A percentile compares a stretch with the other conserved stretches of the same genome.
Conservation (phyloP, 2,329 filamentous ascomycete species). For the Trichoderma guizhouense region DNA sequence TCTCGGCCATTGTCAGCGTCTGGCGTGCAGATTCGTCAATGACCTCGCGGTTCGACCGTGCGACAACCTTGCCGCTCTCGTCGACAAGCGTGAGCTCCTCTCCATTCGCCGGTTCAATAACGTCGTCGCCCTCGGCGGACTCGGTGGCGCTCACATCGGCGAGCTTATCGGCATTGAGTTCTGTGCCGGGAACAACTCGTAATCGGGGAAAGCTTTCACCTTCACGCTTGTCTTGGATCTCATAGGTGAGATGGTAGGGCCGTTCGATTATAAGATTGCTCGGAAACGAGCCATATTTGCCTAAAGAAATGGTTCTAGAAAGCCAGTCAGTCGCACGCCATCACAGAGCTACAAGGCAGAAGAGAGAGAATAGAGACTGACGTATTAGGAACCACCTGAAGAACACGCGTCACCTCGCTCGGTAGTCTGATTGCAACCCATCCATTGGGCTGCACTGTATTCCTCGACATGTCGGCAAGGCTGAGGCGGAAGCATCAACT, state of each 20-base stretch:
- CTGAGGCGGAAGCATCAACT: background rate
- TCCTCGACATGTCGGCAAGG: slow-evolving; percentile 30
- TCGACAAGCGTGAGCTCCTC: slow-evolving; percentile 44
- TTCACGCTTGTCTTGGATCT: slow-evolving; percentile 70
- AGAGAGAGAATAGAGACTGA: slow-evolving; percentile 31
- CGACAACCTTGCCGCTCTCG: slow-evolving; percentile 44
- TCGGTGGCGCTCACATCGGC: slow-evolving; percentile 38
- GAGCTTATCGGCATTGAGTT: slow-evolving; percentile 79
- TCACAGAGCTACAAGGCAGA: background rate
- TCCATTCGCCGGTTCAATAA: slow-evolving; percentile 36
- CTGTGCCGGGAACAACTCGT: slow-evolving; percentile 73
- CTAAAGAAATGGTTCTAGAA: slow-evolving; percentile 75
- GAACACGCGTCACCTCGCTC: slow-evolving; percentile 54
- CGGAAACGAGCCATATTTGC: slow-evolving; percentile 89
- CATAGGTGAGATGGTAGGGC: slow-evolving; percentile 88
- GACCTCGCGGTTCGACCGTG: slow-evolving; percentile 56
- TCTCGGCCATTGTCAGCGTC: slow-evolving; percentile 71
- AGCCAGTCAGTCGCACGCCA: slow-evolving; percentile 25
- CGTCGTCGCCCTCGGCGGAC: slow-evolving; percentile 42
- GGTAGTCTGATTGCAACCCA: slow-evolving; percentile 61
- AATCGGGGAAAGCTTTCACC: slow-evolving; percentile 65
- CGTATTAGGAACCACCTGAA: slow-evolving; percentile 61
- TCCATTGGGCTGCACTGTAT: slow-evolving; percentile 48
- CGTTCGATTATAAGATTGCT: slow-evolving; percentile 87
- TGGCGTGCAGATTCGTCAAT: slow-evolving; percentile 66